Percentiles rank a stretch among this genome's conserved stretches.
These are phyloP conservation scores for Phytopythium montanum DNA, from an alignment of 352 stramenopile genomes.

Conservation along the genomic window DNA sequence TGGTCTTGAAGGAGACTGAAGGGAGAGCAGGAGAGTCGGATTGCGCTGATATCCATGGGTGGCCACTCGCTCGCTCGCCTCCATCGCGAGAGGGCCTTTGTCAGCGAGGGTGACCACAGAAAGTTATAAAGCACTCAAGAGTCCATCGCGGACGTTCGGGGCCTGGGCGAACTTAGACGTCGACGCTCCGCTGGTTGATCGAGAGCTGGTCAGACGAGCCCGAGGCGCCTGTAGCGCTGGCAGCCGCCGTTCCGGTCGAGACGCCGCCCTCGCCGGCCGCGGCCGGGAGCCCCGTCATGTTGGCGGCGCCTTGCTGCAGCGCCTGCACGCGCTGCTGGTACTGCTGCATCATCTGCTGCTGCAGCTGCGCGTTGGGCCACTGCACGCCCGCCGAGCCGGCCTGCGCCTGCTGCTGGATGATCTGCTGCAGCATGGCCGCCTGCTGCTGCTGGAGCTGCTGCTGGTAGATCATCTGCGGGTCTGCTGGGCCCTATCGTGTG, in stretches of 20 bases:
- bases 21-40: too few species aligned
- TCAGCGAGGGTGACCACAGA: not conserved
- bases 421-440: constrained; percentile 83
- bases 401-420: constrained; percentile 80
- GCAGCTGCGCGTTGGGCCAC: constrained; percentile 78
- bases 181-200: constrained; percentile 73
- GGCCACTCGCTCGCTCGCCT: not conserved
- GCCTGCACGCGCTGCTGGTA: constrained; percentile 83
- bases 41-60: too few species aligned
- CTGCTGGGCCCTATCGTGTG: constrained; percentile 62
- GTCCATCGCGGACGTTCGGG: not conserved
- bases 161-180: constrained; percentile 40
- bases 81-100: too few species aligned
- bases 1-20: too few species aligned
- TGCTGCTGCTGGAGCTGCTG: constrained; percentile 88
- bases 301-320: constrained; percentile 44
- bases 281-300: constrained; percentile 32
- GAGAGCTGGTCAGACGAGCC: constrained; percentile 59
- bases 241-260: constrained; percentile 19
- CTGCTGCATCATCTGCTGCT: constrained; percentile 89
- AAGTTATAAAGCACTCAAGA: constrained; percentile 11
- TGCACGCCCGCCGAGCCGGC: constrained; percentile 45
- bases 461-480: constrained; percentile 80
- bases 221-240: constrained; percentile 10
- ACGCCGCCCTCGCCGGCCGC: constrained; percentile 17